phyloP scores from a whole-genome alignment of 441 rosid genomes.

The Pelargonium cotyledonis region DNA sequence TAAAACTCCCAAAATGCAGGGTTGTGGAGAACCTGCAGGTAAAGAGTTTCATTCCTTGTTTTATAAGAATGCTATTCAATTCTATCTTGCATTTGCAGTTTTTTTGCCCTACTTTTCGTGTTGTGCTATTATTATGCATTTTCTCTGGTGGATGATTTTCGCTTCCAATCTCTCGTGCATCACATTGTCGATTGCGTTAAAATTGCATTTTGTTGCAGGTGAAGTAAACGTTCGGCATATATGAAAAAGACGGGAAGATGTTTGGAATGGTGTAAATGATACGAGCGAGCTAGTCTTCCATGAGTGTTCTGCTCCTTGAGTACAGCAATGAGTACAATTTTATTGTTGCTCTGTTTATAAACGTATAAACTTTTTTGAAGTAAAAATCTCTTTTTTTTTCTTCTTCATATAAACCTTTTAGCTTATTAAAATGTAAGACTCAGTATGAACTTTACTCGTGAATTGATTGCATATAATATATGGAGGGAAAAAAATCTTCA shows the following conservation, averaged over 20 bases:
- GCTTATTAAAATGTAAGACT: neutral
- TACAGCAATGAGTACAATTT: neutral
- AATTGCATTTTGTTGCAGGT: neutral
- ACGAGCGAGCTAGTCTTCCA: neutral
- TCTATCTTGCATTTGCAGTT: neutral
- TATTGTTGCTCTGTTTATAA: neutral
- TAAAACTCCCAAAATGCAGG: slow-evolving; percentile 28
- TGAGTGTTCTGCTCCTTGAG: neutral
- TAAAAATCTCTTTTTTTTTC: neutral
- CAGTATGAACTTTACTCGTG: neutral
- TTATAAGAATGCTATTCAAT: neutral
- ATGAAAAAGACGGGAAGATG: neutral
- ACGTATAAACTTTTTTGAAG: neutral
- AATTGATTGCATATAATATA: neutral
- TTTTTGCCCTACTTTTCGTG: no score
- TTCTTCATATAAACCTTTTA: neutral
- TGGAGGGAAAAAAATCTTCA: no score
- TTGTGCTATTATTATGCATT: no score
- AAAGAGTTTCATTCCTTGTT: neutral
- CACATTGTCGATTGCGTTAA: no score
- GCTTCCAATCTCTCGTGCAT: no score
- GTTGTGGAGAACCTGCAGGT: slow-evolving; percentile 26
- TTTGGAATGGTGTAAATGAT: neutral
- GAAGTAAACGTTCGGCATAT: neutral
- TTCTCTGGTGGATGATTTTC: no score